Percentiles rank a stretch among this genome's conserved stretches.
phyloP scores from a whole-genome alignment of 768 basidiomycete species.

The Kondoa malvinella region DNA sequence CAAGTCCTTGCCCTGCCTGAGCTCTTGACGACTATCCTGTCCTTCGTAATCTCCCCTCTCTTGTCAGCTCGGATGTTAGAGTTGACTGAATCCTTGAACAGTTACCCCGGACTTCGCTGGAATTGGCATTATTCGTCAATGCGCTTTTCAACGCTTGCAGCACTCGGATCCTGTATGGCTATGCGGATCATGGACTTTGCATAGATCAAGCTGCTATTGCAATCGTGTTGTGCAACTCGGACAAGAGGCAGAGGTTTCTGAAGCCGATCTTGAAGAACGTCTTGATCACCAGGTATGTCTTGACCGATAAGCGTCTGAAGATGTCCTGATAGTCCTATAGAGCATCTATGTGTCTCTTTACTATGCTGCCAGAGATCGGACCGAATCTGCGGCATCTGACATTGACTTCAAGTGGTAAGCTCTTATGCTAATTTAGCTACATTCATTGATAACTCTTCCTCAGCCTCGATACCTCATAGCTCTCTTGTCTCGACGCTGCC shows the following conservation, averaged over 20 bases:
- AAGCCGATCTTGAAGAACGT: neutral
- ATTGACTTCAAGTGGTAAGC: neutral
- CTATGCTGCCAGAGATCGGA: neutral
- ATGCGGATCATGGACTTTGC: neutral
- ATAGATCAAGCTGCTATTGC: neutral
- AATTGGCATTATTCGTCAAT: neutral
- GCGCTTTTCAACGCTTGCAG: neutral
- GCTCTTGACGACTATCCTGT: neutral
- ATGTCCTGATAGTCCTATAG: neutral
- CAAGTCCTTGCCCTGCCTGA: neutral
- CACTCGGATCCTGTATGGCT: neutral
- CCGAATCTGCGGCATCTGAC: neutral
- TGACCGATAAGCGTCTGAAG: neutral
- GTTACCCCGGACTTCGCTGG: neutral
- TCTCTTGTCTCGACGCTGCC: neutral
- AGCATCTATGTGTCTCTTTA: neutral
- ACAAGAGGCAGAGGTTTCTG: neutral
- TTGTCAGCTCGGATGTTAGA: neutral
- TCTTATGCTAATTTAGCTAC: too few species aligned
- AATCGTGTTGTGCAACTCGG: neutral
- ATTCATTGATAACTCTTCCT: neutral
- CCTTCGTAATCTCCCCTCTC: neutral
- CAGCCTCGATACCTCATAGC: neutral
- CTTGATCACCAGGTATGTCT: neutral
- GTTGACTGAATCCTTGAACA: too few species aligned